These are phyloP conservation scores for Boletus edulis DNA, from an alignment of 768 basidiomycete genomes.

Conservation along the genomic window DNA sequence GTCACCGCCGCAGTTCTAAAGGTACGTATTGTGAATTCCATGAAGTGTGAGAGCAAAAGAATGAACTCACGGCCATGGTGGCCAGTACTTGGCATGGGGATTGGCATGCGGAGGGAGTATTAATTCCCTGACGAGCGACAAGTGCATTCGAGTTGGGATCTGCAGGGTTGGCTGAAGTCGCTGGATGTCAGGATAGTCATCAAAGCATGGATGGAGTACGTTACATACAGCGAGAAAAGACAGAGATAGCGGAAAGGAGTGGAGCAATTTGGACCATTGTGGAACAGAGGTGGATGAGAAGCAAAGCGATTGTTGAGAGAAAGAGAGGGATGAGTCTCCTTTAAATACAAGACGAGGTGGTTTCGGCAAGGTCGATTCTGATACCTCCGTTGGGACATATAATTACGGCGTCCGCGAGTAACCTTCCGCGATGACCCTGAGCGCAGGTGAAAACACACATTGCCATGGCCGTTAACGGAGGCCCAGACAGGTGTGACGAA, in stretches of 20 bases:
- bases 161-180: not conserved
- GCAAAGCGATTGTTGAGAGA: not conserved
- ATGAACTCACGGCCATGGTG: slow-evolving; percentile 16
- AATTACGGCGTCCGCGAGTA: not conserved
- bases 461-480: not conserved
- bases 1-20: slow-evolving; percentile 7
- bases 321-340: not conserved
- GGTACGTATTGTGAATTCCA: not conserved
- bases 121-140: slow-evolving; percentile 18
- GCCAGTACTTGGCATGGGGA: slow-evolving; percentile 18
- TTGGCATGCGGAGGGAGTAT: slow-evolving; percentile 20
- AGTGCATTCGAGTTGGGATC: slow-evolving; percentile 8
- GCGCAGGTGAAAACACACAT: too few relatives aligned
- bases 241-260: slow-evolving; percentile 11
- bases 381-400: not conserved
- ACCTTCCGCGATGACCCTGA: slow-evolving; percentile 1
- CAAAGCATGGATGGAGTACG: not conserved
- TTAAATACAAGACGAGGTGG: not conserved
- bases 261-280: slow-evolving; percentile 24
- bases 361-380: not conserved
- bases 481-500: too few relatives aligned
- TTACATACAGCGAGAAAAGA: slow-evolving; percentile 13
- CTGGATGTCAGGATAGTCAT: not conserved
- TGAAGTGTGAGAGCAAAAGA: not conserved
- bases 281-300: not conserved